Evolutionary conservation across 1,139 yeast species (phyloP).

Genomic region (Taphrina populina): DNA sequence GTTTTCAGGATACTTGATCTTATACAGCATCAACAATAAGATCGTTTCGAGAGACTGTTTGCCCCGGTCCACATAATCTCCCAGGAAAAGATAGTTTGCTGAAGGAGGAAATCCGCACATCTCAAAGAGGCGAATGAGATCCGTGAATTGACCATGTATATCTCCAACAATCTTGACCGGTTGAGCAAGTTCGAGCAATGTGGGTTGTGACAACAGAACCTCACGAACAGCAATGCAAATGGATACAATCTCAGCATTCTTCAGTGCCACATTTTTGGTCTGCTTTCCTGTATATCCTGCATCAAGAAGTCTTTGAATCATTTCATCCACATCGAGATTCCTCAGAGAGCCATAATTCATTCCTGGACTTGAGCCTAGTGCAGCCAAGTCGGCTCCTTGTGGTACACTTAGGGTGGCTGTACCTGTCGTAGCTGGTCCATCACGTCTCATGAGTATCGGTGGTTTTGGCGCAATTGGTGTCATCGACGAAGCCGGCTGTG

Average conservation of each 20-base stretch:
- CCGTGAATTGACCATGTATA: conserved; percentile 95
- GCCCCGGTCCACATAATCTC: conserved; percentile 97
- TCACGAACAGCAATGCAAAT: conserved; percentile 87
- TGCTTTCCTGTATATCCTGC: conserved; percentile 95
- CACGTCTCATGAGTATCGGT: conserved; percentile 36
- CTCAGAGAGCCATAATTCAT: conserved; percentile 27
- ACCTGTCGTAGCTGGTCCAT: conserved; percentile 27
- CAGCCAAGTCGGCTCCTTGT: conserved; percentile 2
- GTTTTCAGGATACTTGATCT: conserved; percentile 94
- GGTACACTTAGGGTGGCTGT: conserved; percentile 33
- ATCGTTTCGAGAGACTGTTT: conserved; percentile 92
- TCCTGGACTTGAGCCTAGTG: conserved; percentile 27
- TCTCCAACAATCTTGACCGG: conserved; percentile 98
- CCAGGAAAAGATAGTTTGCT: conserved; percentile 83
- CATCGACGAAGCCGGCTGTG: conserved; percentile 35
- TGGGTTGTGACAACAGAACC: conserved; percentile 82
- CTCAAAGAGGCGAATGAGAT: conserved; percentile 82
- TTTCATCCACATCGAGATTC: conserved; percentile 64
- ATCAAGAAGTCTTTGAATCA: conserved; percentile 83
- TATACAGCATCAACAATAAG: conserved; percentile 76
- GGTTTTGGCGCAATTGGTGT: conserved; percentile 35
- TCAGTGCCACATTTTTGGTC: conserved; percentile 82
- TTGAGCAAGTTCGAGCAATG: conserved; percentile 81
- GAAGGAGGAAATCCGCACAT: conserved; percentile 99
- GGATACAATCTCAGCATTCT: conserved; percentile 79